These are phyloP conservation scores for Ambrosiella xylebori DNA, from an alignment of 2,329 filamentous ascomycete species.

Conservation along the genomic window DNA sequence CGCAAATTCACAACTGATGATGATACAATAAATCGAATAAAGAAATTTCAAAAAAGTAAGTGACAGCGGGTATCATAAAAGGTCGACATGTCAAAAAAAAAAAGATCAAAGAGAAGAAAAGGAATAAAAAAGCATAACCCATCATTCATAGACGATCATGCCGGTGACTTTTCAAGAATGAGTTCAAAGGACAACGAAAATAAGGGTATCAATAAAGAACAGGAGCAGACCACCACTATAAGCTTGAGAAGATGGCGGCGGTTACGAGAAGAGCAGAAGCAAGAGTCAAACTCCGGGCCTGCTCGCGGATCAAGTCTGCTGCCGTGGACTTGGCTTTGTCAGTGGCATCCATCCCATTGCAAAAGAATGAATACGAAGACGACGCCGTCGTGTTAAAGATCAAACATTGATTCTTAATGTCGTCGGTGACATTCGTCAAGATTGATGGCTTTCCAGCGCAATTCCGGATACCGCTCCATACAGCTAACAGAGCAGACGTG, in stretches of 20 bases:
- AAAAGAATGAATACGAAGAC: conserved; percentile 12
- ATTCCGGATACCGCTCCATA: conserved; percentile 37
- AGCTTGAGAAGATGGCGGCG: conserved; percentile 10
- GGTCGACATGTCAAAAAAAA: background rate
- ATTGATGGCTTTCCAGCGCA: conserved; percentile 61
- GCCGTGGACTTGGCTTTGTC: conserved; percentile 9
- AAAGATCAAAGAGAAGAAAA: conserved; percentile 2
- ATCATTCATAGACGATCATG: background rate
- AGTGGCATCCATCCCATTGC: conserved; percentile 11
- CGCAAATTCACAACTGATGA: background rate
- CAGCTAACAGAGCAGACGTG: conserved; percentile 16
- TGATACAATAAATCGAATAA: background rate
- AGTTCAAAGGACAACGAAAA: background rate
- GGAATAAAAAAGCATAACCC: background rate
- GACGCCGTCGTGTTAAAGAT: conserved; percentile 10
- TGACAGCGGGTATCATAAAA: conserved; percentile 10
- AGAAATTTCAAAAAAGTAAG: background rate
- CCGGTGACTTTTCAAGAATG: background rate
- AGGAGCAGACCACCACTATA: background rate
- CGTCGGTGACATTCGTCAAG: conserved; percentile 31
- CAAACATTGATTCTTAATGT: conserved; percentile 14
- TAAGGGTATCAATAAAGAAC: conserved; percentile 1
- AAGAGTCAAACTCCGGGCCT: conserved; percentile 8
- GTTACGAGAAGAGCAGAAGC: conserved; percentile 6
- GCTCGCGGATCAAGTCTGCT: conserved; percentile 4